Conservation (phyloP, 805 yeast genomes). For the Henningerozyma blattae region DNA sequence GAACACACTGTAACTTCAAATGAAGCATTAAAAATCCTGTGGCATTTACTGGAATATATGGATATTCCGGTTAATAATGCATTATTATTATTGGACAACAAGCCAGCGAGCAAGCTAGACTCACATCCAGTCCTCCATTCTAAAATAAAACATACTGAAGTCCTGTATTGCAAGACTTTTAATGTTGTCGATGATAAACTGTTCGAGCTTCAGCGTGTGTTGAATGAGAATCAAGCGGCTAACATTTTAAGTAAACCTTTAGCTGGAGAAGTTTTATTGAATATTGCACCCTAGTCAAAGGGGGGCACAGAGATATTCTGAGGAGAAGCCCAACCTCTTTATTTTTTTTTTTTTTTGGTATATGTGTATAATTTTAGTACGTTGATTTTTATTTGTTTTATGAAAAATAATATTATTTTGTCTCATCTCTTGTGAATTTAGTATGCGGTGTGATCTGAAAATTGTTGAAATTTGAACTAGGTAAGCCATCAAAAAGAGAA, state of each 20-base stretch:
- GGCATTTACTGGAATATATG: background rate
- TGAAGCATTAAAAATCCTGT: background rate
- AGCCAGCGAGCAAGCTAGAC: slow-evolving; percentile 2
- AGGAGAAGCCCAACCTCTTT: too few relatives aligned
- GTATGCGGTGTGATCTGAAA: too few relatives aligned
- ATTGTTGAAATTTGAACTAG: too few relatives aligned
- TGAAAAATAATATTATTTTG: too few relatives aligned
- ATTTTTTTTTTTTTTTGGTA: too few relatives aligned
- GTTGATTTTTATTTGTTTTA: too few relatives aligned
- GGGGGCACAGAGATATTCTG: too few relatives aligned
- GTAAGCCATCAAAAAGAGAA: too few relatives aligned
- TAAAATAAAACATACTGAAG: slow-evolving; percentile 5
- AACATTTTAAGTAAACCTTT: slow-evolving; percentile 3
- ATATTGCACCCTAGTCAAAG: too few relatives aligned
- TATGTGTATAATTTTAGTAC: too few relatives aligned
- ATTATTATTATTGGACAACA: slow-evolving; percentile 2
- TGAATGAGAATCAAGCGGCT: slow-evolving; percentile 3
- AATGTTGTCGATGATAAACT: slow-evolving; percentile 1
- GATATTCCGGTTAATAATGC: background rate
- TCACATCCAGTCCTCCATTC: slow-evolving; percentile 3
- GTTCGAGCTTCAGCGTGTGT: slow-evolving; percentile 1
- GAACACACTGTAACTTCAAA: background rate
- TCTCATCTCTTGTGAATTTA: too few relatives aligned
- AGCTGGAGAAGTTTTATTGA: too few relatives aligned
- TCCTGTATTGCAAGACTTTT: slow-evolving; percentile 4